These are phyloP conservation scores for Zasmidium cellare DNA, from an alignment of 2,329 filamentous ascomycete genomes.

Conservation along the genomic window DNA sequence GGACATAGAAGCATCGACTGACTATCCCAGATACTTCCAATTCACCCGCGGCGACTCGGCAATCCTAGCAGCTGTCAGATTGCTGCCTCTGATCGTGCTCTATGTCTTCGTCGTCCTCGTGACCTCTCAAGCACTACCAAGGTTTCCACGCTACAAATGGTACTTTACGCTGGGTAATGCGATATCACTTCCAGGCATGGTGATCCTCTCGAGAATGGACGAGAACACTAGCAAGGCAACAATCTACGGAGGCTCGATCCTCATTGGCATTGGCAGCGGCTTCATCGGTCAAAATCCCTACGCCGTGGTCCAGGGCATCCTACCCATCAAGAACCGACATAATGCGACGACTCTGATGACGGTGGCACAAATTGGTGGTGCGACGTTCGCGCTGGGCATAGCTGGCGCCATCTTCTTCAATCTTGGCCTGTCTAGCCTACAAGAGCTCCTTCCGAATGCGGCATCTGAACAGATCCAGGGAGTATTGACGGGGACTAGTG, in stretches of 20 bases:
- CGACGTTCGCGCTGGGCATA: constrained; percentile 11
- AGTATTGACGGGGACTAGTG: background rate
- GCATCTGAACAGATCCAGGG: background rate
- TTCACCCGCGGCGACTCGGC: constrained; percentile 49
- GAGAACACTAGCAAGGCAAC: constrained; percentile 10
- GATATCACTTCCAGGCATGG: constrained; percentile 11
- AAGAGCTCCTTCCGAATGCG: background rate
- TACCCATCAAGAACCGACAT: background rate
- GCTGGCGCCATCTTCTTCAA: constrained; percentile 14
- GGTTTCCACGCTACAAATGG: constrained; percentile 4
- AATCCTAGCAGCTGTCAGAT: constrained; percentile 41
- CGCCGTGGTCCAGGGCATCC: constrained; percentile 2
- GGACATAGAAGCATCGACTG: background rate
- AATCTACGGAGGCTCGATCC: constrained; percentile 14
- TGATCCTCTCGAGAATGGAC: constrained; percentile 13
- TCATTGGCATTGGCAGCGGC: constrained; percentile 15
- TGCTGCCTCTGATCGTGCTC: constrained; percentile 37
- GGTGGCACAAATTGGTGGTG: constrained; percentile 9
- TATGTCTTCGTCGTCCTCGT: constrained; percentile 7
- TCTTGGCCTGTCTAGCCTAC: background rate
- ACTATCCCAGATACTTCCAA: constrained; percentile 44
- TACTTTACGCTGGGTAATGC: constrained; percentile 12
- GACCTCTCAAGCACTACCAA: background rate
- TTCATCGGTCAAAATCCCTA: constrained; percentile 11
- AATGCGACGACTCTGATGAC: constrained; percentile 10